phyloP scores from a whole-genome alignment of 2,329 filamentous ascomycete species.

The Cryphonectria nitschkei region DNA sequence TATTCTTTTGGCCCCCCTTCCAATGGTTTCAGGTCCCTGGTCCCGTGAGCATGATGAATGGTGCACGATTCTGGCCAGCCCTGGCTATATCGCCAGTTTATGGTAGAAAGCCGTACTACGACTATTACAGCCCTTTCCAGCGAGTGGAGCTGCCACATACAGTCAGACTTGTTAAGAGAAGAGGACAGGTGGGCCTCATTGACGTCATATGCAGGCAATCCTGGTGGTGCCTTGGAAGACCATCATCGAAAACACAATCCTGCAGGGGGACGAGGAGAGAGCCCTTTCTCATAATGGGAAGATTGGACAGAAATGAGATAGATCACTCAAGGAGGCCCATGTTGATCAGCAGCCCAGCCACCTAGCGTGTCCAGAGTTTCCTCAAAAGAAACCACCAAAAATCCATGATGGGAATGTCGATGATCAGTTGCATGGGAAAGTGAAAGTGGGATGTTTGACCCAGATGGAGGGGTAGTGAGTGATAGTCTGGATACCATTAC shows the following conservation, averaged over 20 bases:
- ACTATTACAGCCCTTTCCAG: not conserved
- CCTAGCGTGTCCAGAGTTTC: not conserved
- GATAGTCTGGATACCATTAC: not conserved
- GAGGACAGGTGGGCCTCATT: not conserved
- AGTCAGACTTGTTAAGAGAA: not conserved
- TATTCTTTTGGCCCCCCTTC: not conserved
- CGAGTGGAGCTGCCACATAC: not conserved
- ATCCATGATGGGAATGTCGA: constrained; percentile 5
- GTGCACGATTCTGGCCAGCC: not conserved
- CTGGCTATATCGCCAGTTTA: not conserved
- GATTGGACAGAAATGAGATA: not conserved
- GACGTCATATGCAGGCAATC: constrained; percentile 5
- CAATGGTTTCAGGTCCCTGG: constrained; percentile 1
- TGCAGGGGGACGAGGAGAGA: not conserved
- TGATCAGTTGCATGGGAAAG: constrained; percentile 14
- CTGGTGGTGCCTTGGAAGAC: not conserved
- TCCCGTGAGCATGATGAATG: constrained; percentile 1
- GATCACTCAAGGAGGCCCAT: not conserved
- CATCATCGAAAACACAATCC: not conserved
- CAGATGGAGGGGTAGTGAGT: constrained; percentile 12
- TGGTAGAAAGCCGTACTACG: not conserved
- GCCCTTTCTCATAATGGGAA: not conserved
- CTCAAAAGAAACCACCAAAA: not conserved
- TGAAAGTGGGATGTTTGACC: constrained; percentile 16
- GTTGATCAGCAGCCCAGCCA: constrained; percentile 7